Evolutionary conservation across 495 filamentous ascomycete genomes (phyloP).

Genomic region (Bathelium albidoporum): DNA sequence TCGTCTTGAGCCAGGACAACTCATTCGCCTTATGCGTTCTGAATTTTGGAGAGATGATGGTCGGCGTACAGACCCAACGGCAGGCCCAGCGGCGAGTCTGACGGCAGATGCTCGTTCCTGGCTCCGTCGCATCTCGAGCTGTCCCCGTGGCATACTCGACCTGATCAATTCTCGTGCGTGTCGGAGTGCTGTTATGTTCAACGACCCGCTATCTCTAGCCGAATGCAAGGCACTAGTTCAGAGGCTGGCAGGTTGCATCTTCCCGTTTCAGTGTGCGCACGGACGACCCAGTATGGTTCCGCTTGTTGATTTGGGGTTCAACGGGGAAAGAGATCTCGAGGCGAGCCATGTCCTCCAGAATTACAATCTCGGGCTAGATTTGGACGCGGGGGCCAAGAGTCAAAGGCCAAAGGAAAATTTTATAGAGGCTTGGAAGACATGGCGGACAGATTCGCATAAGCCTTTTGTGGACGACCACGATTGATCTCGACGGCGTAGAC

Average conservation of each 20-base stretch:
- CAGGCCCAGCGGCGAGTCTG: background rate
- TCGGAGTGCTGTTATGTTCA: slow-evolving; percentile 93
- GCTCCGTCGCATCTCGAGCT: slow-evolving; percentile 50
- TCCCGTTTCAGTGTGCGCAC: slow-evolving; percentile 81
- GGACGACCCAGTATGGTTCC: slow-evolving; percentile 34
- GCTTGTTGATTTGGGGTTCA: slow-evolving; percentile 18
- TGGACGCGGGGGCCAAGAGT: background rate
- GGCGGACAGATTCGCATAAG: background rate
- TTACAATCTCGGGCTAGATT: background rate
- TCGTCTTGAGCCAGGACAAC: slow-evolving; percentile 53
- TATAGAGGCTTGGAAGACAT: background rate
- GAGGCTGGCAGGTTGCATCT: slow-evolving; percentile 55
- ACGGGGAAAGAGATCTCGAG: slow-evolving; percentile 3
- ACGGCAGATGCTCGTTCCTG: slow-evolving; percentile 31
- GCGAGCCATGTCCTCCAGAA: background rate
- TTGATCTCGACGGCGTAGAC: no score
- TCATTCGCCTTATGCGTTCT: slow-evolving; percentile 61
- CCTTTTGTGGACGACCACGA: background rate
- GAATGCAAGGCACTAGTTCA: slow-evolving; percentile 58
- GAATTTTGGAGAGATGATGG: slow-evolving; percentile 49
- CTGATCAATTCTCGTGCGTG: slow-evolving; percentile 85
- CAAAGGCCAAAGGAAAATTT: background rate
- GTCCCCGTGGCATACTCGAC: slow-evolving; percentile 71
- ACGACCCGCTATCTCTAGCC: slow-evolving; percentile 55
- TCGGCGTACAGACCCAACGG: background rate